These are phyloP conservation scores for Scutellaria baicalensis DNA, from an alignment of 257 asterid species.

Conservation along the genomic window DNA sequence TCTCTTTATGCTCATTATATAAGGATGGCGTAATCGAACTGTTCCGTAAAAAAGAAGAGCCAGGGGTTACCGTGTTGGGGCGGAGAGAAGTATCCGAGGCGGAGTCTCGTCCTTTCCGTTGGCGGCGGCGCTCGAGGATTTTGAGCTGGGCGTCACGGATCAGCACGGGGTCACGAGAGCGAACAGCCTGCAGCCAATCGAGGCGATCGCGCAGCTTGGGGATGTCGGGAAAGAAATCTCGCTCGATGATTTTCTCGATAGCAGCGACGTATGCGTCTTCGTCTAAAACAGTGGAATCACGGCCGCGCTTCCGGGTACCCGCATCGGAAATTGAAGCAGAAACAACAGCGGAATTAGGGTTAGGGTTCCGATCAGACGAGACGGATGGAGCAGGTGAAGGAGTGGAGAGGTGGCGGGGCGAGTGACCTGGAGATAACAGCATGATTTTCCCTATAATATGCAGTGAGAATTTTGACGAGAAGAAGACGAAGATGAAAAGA, in stretches of 20 bases:
- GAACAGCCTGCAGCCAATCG: conserved; percentile 88
- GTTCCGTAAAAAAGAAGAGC: conserved; percentile 64
- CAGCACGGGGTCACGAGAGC: conserved; percentile 67
- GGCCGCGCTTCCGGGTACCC: conserved; percentile 29
- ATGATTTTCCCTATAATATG: conserved; percentile 18
- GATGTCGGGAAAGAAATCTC: conserved; percentile 88
- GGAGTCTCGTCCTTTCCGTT: conserved; percentile 24
- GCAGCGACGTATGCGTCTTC: conserved; percentile 85
- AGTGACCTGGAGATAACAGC: conserved; percentile 83
- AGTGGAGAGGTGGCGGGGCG: conserved; percentile 86
- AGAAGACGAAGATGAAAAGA: not conserved
- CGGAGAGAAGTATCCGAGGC: conserved; percentile 23
- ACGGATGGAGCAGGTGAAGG: conserved; percentile 57
- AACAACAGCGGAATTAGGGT: conserved; percentile 11
- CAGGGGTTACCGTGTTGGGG: conserved; percentile 48
- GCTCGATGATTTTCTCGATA: conserved; percentile 89
- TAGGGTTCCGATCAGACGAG: conserved; percentile 19
- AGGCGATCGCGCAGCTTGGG: conserved; percentile 95
- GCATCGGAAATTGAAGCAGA: conserved; percentile 14
- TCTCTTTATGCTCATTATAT: conserved; percentile 19
- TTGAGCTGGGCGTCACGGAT: conserved; percentile 93
- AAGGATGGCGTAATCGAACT: conserved; percentile 58
- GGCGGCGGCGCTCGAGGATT: conserved; percentile 84
- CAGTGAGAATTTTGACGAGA: not conserved
- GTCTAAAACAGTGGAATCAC: conserved; percentile 51